Conservation (phyloP, 2,329 filamentous ascomycete genomes). For the Xylaria sp. region DNA sequence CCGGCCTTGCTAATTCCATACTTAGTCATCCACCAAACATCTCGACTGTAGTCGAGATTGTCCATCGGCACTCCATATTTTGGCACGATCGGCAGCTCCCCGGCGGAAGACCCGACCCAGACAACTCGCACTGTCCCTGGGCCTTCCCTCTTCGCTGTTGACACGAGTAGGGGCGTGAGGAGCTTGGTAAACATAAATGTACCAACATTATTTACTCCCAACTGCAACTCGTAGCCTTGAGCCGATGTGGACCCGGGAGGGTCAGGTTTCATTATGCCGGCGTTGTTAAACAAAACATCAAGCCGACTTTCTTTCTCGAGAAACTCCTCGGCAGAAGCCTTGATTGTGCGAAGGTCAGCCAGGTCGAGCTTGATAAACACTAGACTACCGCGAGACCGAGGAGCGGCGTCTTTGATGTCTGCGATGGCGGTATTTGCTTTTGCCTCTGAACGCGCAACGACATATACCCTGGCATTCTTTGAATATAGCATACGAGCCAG, state of each 20-base stretch:
- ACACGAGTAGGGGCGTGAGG: conserved; percentile 27
- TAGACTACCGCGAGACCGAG: conserved; percentile 6
- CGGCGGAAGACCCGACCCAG: conserved; percentile 33
- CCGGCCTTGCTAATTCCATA: conserved; percentile 35
- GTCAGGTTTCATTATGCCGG: conserved; percentile 38
- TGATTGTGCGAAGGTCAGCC: conserved; percentile 45
- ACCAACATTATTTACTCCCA: conserved; percentile 36
- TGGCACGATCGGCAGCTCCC: conserved; percentile 11
- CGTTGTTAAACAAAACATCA: conserved; percentile 48
- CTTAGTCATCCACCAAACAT: conserved; percentile 6
- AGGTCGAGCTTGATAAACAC: conserved; percentile 37
- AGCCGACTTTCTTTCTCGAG: conserved; percentile 42
- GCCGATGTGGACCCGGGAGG: conserved; percentile 28
- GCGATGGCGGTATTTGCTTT: conserved; percentile 16
- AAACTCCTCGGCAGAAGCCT: conserved; percentile 45
- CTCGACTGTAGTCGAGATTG: conserved; percentile 20
- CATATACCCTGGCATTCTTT: conserved; percentile 22
- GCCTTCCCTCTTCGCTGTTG: conserved; percentile 22
- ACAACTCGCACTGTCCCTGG: conserved; percentile 32
- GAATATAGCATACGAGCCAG: conserved; percentile 21
- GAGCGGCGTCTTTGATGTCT: conserved; percentile 8
- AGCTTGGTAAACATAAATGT: conserved; percentile 36
- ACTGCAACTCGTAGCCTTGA: conserved; percentile 37
- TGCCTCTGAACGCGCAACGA: conserved; percentile 16
- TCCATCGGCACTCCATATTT: conserved; percentile 18